A percentile compares a stretch with the other conserved stretches of the same genome.
These are phyloP conservation scores for Pisolithus marmoratus DNA, from an alignment of 768 basidiomycete species.

Conservation along the genomic window DNA sequence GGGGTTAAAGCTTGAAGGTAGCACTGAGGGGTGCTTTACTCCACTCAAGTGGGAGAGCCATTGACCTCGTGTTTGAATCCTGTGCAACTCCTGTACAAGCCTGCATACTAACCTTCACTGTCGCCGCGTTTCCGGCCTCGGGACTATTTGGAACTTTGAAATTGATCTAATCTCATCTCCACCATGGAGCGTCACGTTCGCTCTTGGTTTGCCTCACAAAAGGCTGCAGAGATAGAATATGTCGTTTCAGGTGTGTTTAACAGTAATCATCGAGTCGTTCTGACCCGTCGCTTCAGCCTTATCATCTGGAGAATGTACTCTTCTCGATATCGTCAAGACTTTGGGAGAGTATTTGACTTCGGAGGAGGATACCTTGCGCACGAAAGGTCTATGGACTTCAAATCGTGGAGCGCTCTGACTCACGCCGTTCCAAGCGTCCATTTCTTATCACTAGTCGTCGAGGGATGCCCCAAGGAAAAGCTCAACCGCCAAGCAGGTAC, in stretches of 20 bases:
- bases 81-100: too few species aligned
- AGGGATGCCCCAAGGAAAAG: constrained; percentile 49
- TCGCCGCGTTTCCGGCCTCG: too few species aligned
- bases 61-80: too few species aligned
- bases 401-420: constrained; percentile 1
- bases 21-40: too few species aligned
- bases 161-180: neutral
- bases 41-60: too few species aligned
- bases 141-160: too few species aligned
- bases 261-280: too few species aligned
- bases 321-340: constrained; percentile 79
- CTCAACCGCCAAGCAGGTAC: constrained; percentile 81
- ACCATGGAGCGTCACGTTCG: constrained; percentile 48
- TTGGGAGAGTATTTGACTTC: constrained; percentile 86
- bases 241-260: constrained; percentile 51
- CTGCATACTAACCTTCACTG: too few species aligned
- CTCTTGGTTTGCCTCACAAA: constrained; percentile 67
- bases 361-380: constrained; percentile 71
- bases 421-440: constrained; percentile 59
- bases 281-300: constrained; percentile 34
- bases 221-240: constrained; percentile 53
- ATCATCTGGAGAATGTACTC: constrained; percentile 47
- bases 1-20: too few species aligned
- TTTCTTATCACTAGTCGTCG: constrained; percentile 70
- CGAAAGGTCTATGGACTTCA: constrained; percentile 56